Base-by-base conservation (phyloP, 352 stramenopile species). In the Phytophthora palmivora region DNA sequence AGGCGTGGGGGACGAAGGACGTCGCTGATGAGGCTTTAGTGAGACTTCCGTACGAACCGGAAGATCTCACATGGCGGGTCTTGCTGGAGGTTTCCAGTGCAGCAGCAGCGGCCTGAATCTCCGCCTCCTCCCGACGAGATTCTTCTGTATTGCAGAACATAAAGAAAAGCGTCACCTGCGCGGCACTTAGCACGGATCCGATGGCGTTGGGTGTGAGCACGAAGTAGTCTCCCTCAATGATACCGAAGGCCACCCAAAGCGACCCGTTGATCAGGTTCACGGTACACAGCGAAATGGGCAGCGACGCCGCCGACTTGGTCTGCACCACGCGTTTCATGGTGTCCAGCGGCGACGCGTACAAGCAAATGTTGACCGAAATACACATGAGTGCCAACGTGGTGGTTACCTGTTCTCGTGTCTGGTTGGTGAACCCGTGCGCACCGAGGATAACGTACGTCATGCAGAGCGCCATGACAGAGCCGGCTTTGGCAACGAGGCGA, bases 271-370 rank as follows among this genome's bases (percentile, higher is more conserved):
- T 39, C 9, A 75, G 68, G 37, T 72, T 81, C 10, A 84, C 63
- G 0, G 63, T 48, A 36, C 77, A 79, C 41, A 88, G 66, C 21
- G 55, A 65, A 45, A 86, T 76, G 0, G 79, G 79, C 32, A 88
- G 70, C 52, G 70, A 80, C 11, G 72, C 70, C 10, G 74, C 66
- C 45, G 68, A 84, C 44, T 80, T 82, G 32, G 70, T 79, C 14
- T 49, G 55, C 11, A 88, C 32, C 8, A 84, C 79, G 2, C 64
- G 58, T 32, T 58, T 62, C 51, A 88, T 79, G 3, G 71, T 82
- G 24, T 73, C 73, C n/a, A 86, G 57, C 14, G 76, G 79, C 8
- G 74, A 79, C 38, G 59, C 74, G 46, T 82, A 86, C 10, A 88
- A 55, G 1, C 66, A 70, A 21, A 81, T 66, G 15, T 74, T 76